Evolutionary conservation across 2,329 filamentous ascomycete species (phyloP), one percentile per base, ranked within the genome.

Genomic region (Cladosporium sphaerospermum): DNA sequence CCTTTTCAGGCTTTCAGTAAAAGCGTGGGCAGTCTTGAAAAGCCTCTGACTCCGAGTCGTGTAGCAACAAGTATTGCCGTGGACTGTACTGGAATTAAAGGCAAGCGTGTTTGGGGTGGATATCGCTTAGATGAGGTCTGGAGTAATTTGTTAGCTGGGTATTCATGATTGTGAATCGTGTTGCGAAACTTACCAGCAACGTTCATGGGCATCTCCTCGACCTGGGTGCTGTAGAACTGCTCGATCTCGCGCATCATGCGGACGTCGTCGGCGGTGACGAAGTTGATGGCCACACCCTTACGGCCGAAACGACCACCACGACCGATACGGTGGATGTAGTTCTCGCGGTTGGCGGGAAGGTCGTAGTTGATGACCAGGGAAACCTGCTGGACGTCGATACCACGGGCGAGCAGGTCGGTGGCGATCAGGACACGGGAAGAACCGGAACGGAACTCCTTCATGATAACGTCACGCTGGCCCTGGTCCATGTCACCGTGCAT

Each of bases 401-500:
- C 93, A 70, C 93, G 87, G 54, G 93, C 93, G 90, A 92, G 95
- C 42, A 99, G 90, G 69, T 99, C 93, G 1, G 93, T 99, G 34
- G 91, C 95, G 69, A 99, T 99, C 47, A 99, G 78, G 18, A 99
- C 93, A 67, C 93, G 84, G 63, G 89, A 95, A 74, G 96, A 96
- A 58, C 92, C 93, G 73, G 96, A 91, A 61, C 93, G 82, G 77
- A 99, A 99, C 67, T 99, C 93, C 70, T 96, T 89, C 93, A 99
- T 99, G 68, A 99, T 99, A 73, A 88, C 92, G 75, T 99, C 93
- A 64, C 93, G 86, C 73, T 97, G 91, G 74, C 93, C 93, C 71
- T 99, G 93, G 19, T 91, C 90, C 93, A 99, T 99, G 66, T 99
- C 93, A 61, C 93, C 93, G 69, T 99, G 93, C 93, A 99, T 99